Evolutionary conservation across 495 filamentous ascomycete genomes (phyloP), one percentile per base, ranked within the genome.

Genomic region (Amphirosellinia nigrospora): DNA sequence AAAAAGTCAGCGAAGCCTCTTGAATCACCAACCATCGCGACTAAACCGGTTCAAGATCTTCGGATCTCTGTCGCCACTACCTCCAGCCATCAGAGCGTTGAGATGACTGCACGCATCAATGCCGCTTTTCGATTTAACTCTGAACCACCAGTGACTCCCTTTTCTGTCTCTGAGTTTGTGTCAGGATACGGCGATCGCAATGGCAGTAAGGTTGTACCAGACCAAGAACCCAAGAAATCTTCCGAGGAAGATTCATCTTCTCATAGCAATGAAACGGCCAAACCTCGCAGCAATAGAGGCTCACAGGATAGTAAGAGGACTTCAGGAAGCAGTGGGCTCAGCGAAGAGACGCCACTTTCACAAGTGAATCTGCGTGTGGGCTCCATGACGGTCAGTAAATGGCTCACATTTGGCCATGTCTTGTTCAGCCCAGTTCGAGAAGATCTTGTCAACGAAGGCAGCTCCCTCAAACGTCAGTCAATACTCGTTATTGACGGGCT

Each of bases 391-490:
- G 86, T 88, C 26, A 86, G 83, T 76, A 87, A 87, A 69, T 98
- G 95, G 94, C 86, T 99, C 28, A 95, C 94, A 9, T 98, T 97
- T 79, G 96, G 96, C 16, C 89, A 94, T 64, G 94, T 98, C 0
- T 87, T 99, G 10, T 97, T 99, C 81, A 96, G 93, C 73, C 96
- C 96, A 5, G 93, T 94, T 21, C 91, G 96, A 67, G 90, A 92
- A 30, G 91, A 93, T 64, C 86, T 97, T 43, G 79, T 86, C 39
- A 76, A 86, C 21, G 82, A 76, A 5, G 74, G 69, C 15, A 78
- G 79, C 60, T 81, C 82, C n/a, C 74, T 80, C 39, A 85, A 87
- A 68, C 82, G 81, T 23, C 88, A 89, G 46, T 85, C 87, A 8
- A 90, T 99, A 39, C 86, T 99, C 19, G 91, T 99, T 26, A 86